A percentile compares a stretch with the other conserved stretches of the same genome.
Evolutionary conservation across 2,329 filamentous ascomycete genomes (phyloP).

Genomic region (Bipolaris victoriae): DNA sequence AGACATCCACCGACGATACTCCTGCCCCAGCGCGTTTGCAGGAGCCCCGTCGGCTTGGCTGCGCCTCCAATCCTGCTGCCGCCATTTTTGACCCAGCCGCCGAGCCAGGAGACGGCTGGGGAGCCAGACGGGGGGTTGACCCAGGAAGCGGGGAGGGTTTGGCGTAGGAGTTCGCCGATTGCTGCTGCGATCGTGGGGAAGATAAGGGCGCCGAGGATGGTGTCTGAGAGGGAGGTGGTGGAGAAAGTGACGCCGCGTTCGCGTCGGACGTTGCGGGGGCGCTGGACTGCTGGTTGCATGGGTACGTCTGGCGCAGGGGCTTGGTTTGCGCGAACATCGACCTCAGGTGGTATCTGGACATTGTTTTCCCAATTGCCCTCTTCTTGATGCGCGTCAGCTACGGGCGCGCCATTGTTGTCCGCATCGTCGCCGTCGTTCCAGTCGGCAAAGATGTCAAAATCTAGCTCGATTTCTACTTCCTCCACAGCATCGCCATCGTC

Average conservation of each 20-base stretch:
- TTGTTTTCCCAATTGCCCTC: slow-evolving; percentile 23
- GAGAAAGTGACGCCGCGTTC: slow-evolving; percentile 60
- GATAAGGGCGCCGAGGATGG: slow-evolving; percentile 71
- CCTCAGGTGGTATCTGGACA: slow-evolving; percentile 14
- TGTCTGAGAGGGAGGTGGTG: slow-evolving; percentile 62
- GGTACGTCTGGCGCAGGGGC: slow-evolving; percentile 42
- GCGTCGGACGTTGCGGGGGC: slow-evolving; percentile 42
- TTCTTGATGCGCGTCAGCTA: slow-evolving; percentile 16
- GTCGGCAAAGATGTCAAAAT: slow-evolving; percentile 54
- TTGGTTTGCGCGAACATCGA: slow-evolving; percentile 25
- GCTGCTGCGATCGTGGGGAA: slow-evolving; percentile 82
- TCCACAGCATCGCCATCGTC: slow-evolving; percentile 55
- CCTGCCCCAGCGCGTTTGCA: slow-evolving; percentile 86
- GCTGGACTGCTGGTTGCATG: slow-evolving; percentile 26
- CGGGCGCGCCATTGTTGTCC: slow-evolving; percentile 48
- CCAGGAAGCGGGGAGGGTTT: slow-evolving; percentile 72
- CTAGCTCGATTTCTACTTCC: slow-evolving; percentile 53
- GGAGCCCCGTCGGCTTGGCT: slow-evolving; percentile 64
- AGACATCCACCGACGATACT: slow-evolving; percentile 87
- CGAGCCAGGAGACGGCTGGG: slow-evolving; percentile 27
- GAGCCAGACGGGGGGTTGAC: slow-evolving; percentile 53
- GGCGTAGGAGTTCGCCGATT: slow-evolving; percentile 76
- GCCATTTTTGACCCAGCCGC: slow-evolving; percentile 25
- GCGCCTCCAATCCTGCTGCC: slow-evolving; percentile 14
- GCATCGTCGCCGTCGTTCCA: slow-evolving; percentile 45